phyloP scores from a whole-genome alignment of 75 land plant genomes.

The Sequoia sempervirens region DNA sequence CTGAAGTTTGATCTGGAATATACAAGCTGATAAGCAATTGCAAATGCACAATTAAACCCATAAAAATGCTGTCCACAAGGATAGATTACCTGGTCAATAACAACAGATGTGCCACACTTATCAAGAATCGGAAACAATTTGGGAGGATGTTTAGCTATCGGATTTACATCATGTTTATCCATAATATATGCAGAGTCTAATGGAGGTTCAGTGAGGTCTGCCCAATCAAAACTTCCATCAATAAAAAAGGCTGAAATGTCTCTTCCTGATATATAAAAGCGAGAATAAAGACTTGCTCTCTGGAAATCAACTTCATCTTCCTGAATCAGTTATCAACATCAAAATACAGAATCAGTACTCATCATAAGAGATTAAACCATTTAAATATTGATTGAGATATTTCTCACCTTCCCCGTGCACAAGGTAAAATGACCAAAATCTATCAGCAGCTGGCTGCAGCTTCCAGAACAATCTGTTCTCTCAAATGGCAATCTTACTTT shows the following conservation, averaged over 20 bases:
- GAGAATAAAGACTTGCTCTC: conserved; percentile 65
- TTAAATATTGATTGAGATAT: neutral
- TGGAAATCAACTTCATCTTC: conserved; percentile 36
- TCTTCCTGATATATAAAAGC: conserved; percentile 78
- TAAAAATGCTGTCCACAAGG: neutral
- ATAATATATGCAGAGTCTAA: conserved; percentile 3
- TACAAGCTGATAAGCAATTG: neutral
- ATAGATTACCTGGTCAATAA: conserved; percentile 74
- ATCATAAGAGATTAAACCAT: neutral
- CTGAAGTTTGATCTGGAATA: conserved; percentile 62
- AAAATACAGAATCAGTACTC: neutral
- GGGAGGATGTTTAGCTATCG: conserved; percentile 10
- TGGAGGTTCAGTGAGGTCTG: conserved; percentile 21
- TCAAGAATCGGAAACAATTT: conserved; percentile 62
- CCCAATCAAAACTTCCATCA: conserved; percentile 42
- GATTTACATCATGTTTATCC: neutral
- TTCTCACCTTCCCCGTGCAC: conserved; percentile 44
- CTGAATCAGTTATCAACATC: conserved; percentile 23
- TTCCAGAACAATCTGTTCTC: conserved; percentile 15
- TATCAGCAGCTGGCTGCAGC: conserved; percentile 61
- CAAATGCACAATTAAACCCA: neutral
- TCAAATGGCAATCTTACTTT: conserved; percentile 75
- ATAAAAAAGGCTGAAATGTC: conserved; percentile 87
- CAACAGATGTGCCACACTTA: conserved; percentile 82
- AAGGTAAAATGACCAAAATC: conserved; percentile 97